Percentiles rank a stretch among this genome's conserved stretches.
These are phyloP conservation scores for Pseudisothecium myosuroides DNA, from an alignment of 225 moss, liverwort and hornwort genomes.

Conservation along the genomic window DNA sequence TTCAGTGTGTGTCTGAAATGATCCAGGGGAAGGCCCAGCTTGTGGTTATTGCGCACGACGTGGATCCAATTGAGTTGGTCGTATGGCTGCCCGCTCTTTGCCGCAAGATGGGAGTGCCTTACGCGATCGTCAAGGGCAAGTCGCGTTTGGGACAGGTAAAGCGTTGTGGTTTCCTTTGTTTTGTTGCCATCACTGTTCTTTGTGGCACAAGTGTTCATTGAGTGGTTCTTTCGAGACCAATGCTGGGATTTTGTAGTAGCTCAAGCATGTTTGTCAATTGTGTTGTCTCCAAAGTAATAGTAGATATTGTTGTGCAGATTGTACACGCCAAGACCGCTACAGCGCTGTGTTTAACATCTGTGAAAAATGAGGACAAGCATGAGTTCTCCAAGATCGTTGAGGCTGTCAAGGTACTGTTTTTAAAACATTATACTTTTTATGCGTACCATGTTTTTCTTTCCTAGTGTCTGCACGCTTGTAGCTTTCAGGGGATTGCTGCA, in stretches of 20 bases:
- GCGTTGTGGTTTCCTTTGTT: neutral
- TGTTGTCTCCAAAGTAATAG: neutral
- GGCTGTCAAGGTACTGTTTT: constrained; percentile 63
- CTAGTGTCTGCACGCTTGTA: neutral
- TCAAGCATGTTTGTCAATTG: neutral
- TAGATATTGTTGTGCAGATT: constrained; percentile 20
- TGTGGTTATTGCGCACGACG: constrained; percentile 89
- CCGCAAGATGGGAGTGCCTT: constrained; percentile 92
- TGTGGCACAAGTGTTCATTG: neutral
- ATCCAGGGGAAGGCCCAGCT: constrained; percentile 88
- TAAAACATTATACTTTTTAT: no score
- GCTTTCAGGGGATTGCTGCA: neutral
- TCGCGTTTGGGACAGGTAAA: constrained; percentile 67
- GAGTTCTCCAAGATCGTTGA: constrained; percentile 95
- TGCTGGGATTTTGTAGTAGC: neutral
- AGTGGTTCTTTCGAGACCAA: neutral
- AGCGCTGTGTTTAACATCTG: constrained; percentile 76
- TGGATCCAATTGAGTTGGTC: constrained; percentile 84
- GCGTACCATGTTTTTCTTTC: neutral
- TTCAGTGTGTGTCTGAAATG: neutral
- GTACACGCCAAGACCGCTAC: constrained; percentile 81
- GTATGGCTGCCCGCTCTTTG: constrained; percentile 92
- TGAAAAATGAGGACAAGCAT: constrained; percentile 93
- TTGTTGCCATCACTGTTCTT: neutral
- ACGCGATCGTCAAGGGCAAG: constrained; percentile 90